These are phyloP conservation scores for Saposhnikovia divaricata DNA, from an alignment of 129 eudicot genomes.

Conservation along the genomic window DNA sequence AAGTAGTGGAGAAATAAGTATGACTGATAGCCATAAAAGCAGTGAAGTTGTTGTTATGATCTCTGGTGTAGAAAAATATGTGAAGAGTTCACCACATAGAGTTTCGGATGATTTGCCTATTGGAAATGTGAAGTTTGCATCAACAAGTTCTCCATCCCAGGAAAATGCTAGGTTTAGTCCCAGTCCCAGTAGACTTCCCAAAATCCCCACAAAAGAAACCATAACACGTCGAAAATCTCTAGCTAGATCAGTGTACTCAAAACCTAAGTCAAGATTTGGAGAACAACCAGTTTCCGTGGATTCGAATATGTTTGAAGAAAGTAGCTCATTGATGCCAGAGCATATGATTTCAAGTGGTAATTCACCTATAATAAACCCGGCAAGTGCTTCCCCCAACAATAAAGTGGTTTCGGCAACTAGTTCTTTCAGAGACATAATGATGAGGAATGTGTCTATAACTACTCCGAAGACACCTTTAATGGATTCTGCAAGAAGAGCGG, in stretches of 20 bases:
- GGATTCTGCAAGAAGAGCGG: slow-evolving; percentile 51
- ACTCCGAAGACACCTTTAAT: slow-evolving; percentile 48
- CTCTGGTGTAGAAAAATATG: slow-evolving; percentile 33
- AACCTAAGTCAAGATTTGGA: slow-evolving; percentile 86
- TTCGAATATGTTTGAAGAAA: slow-evolving; percentile 41
- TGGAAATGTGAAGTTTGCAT: slow-evolving; percentile 24
- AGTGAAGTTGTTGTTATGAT: slow-evolving; percentile 43
- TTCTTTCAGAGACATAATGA: slow-evolving; percentile 25
- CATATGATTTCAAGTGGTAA: slow-evolving; percentile 22
- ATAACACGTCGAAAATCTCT: slow-evolving; percentile 46
- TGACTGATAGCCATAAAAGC: slow-evolving; percentile 43
- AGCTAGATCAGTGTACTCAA: slow-evolving; percentile 44
- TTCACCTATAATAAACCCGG: slow-evolving; percentile 25
- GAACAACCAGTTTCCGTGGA: slow-evolving; percentile 56
- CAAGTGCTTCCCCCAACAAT: slow-evolving; percentile 31
- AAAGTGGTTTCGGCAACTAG: slow-evolving; percentile 18
- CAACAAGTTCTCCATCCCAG: slow-evolving; percentile 38
- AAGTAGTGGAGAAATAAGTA: slow-evolving; percentile 50
- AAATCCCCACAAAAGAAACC: slow-evolving; percentile 46
- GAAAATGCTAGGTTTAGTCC: slow-evolving; percentile 41
- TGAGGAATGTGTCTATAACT: slow-evolving; percentile 30
- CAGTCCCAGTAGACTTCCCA: slow-evolving; percentile 67
- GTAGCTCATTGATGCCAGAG: slow-evolving; percentile 18
- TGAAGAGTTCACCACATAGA: slow-evolving; percentile 11
- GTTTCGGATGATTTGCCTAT: slow-evolving; percentile 9